These are phyloP conservation scores for Ascobolus immersus DNA, from an alignment of 495 filamentous ascomycete genomes.

Conservation along the genomic window DNA sequence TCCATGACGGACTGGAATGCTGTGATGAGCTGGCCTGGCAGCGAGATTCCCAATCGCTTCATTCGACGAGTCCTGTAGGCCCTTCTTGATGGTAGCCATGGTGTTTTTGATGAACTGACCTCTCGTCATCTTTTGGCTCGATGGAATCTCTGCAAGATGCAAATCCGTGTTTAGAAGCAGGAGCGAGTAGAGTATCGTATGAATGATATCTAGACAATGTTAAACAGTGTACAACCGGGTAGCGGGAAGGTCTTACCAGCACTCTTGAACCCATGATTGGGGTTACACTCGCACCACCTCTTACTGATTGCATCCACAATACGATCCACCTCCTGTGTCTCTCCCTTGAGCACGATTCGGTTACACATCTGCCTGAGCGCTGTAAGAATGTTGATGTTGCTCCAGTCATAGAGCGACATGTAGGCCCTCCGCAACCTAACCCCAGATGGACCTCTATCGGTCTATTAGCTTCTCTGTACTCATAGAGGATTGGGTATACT, in stretches of 20 bases:
- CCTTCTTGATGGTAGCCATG: slow-evolving; percentile 60
- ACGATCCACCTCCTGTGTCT: slow-evolving; percentile 90
- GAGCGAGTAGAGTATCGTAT: slow-evolving; percentile 90
- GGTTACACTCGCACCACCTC: slow-evolving; percentile 86
- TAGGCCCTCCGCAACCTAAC: slow-evolving; percentile 52
- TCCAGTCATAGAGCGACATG: slow-evolving; percentile 76
- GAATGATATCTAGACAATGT: slow-evolving; percentile 52
- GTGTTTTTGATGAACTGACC: slow-evolving; percentile 92
- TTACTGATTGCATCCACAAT: slow-evolving; percentile 69
- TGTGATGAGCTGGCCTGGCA: slow-evolving; percentile 10
- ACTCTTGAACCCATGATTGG: slow-evolving; percentile 78
- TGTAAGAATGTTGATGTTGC: slow-evolving; percentile 51
- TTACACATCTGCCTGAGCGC: slow-evolving; percentile 58
- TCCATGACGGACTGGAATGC: slow-evolving; percentile 9
- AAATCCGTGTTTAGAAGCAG: slow-evolving; percentile 90
- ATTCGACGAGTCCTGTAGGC: slow-evolving; percentile 41
- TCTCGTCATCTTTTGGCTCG: slow-evolving; percentile 64
- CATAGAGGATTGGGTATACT: slow-evolving; percentile 2
- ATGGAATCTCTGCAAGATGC: slow-evolving; percentile 73
- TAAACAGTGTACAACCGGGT: slow-evolving; percentile 2
- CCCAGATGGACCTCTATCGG: slow-evolving; percentile 28
- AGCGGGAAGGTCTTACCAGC: slow-evolving; percentile 29
- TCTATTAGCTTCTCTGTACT: slow-evolving; percentile 5
- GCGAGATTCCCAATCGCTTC: slow-evolving; percentile 4
- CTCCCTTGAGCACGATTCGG: slow-evolving; percentile 61